phyloP scores from a whole-genome alignment of 306 rosid species.

The Crotalaria pallida region DNA sequence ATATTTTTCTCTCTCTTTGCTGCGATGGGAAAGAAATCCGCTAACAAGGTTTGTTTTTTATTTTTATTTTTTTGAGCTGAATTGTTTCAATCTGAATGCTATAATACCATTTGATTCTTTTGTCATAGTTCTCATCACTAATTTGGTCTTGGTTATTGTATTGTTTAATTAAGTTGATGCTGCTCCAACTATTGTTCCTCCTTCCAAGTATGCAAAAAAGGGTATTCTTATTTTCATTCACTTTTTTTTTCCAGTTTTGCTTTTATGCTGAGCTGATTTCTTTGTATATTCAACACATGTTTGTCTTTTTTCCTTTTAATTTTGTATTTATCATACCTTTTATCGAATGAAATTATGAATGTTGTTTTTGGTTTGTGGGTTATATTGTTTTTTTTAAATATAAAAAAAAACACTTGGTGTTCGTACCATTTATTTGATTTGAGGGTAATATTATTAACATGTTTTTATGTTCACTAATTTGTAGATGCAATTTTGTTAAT shows the following conservation, averaged over 20 bases:
- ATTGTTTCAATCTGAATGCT: background rate
- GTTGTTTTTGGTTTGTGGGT: background rate
- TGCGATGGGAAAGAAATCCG: conserved; percentile 73
- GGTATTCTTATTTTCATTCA: conserved; percentile 24
- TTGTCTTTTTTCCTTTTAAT: too few relatives aligned
- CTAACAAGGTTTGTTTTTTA: conserved; percentile 47
- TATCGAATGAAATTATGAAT: background rate
- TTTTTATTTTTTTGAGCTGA: too few relatives aligned
- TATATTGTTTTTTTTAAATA: too few relatives aligned
- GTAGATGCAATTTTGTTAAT: too few relatives aligned
- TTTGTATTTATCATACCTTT: background rate
- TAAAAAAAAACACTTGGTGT: too few relatives aligned
- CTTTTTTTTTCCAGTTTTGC: background rate
- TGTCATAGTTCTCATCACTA: background rate
- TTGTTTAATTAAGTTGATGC: conserved; percentile 57
- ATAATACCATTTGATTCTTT: background rate
- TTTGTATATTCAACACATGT: too few relatives aligned
- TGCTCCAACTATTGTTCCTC: conserved; percentile 46
- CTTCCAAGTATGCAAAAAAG: conserved; percentile 52
- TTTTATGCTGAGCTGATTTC: background rate
- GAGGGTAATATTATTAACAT: too few relatives aligned
- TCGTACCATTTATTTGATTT: too few relatives aligned
- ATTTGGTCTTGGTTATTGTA: background rate
- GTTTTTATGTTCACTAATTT: too few relatives aligned
- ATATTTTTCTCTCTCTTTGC: background rate